phyloP scores from a whole-genome alignment of 106 monocot genomes.

The Gastrodia elata region DNA sequence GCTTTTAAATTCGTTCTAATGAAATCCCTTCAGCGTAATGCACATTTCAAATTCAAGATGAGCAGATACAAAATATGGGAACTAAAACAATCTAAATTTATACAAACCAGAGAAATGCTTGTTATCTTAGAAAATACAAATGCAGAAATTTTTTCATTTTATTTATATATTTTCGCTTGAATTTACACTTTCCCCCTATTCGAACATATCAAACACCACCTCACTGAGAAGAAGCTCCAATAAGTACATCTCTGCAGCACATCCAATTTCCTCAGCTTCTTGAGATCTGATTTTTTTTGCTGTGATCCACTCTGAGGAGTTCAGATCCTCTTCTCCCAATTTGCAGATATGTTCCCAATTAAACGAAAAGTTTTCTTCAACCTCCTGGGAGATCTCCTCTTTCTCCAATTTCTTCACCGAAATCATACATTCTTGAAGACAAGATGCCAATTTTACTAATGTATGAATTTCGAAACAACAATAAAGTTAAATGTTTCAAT shows the following conservation, averaged over 20 bases:
- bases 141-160: too few relatives aligned
- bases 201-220: conserved; percentile 16
- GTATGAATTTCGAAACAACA: neutral
- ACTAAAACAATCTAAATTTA: too few relatives aligned
- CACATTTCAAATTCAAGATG: too few relatives aligned
- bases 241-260: conserved; percentile 16
- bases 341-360: conserved; percentile 11
- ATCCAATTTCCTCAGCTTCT: conserved; percentile 20
- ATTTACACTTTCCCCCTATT: neutral
- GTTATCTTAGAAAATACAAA: too few relatives aligned
- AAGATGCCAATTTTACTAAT: neutral
- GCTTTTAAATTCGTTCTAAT: too few relatives aligned
- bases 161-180: neutral
- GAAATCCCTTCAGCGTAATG: too few relatives aligned
- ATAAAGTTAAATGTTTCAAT: neutral
- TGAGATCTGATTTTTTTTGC: conserved; percentile 12
- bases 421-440: neutral
- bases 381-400: neutral
- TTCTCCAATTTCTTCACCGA: neutral
- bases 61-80: too few relatives aligned
- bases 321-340: conserved; percentile 28
- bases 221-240: conserved; percentile 40
- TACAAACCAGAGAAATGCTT: too few relatives aligned
- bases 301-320: conserved; percentile 18
- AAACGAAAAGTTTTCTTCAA: neutral